Conservation (phyloP, 75 land plant genomes). For the Adiantum capillusveneris region DNA sequence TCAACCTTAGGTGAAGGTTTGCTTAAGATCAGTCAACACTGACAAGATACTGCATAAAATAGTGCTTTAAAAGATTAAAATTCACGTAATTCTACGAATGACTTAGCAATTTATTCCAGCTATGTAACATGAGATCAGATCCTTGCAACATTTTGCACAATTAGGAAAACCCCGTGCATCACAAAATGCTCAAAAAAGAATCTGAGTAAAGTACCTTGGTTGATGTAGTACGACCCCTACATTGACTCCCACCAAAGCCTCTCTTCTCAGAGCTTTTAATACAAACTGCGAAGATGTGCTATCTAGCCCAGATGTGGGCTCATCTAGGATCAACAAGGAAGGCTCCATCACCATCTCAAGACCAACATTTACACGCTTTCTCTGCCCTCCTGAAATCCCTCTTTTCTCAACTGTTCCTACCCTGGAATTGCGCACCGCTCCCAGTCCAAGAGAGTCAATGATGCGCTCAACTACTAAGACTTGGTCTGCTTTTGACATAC, state of each 20-base stretch:
- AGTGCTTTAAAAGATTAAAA: no score
- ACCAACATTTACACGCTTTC: slow-evolving; percentile 96
- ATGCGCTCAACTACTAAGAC: slow-evolving; percentile 93
- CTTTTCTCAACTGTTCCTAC: slow-evolving; percentile 94
- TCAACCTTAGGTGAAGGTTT: no score
- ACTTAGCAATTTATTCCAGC: neutral
- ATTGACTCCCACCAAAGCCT: slow-evolving; percentile 89
- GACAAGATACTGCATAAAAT: no score
- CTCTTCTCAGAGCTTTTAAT: slow-evolving; percentile 80
- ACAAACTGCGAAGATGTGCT: slow-evolving; percentile 93
- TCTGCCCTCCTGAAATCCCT: slow-evolving; percentile 97
- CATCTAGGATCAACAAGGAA: slow-evolving; percentile 87
- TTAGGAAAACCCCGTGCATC: neutral
- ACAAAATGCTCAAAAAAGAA: neutral
- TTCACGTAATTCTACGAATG: no score
- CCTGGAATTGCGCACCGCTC: slow-evolving; percentile 68
- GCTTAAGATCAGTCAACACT: no score
- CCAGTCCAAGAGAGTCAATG: slow-evolving; percentile 80
- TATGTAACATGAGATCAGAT: neutral
- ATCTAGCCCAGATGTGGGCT: slow-evolving; percentile 96
- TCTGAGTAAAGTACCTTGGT: slow-evolving; percentile 57
- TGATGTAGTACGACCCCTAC: slow-evolving; percentile 94
- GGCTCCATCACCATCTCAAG: slow-evolving; percentile 98
- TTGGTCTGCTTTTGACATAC: slow-evolving; percentile 61
- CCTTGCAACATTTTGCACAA: neutral